Evolutionary conservation across 768 basidiomycete species (phyloP).

Genomic region (Auricularia cornea): DNA sequence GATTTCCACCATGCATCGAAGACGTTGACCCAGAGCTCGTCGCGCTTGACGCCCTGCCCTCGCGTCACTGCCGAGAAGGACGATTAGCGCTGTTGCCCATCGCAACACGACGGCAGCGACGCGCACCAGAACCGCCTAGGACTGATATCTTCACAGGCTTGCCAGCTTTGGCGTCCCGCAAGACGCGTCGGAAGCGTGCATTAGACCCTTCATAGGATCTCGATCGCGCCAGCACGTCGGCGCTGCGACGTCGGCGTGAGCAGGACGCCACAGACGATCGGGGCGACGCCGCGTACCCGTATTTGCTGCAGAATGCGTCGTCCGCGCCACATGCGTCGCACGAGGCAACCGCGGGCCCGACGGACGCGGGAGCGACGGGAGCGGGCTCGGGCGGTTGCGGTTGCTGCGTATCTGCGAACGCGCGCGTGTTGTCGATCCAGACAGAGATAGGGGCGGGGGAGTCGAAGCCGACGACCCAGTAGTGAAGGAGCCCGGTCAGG

Average conservation of each 20-base stretch:
- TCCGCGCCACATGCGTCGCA: neutral
- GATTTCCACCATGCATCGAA: slow-evolving; percentile 4
- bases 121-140: neutral
- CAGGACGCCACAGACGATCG: no score
- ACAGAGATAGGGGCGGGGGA: neutral
- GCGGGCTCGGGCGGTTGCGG: neutral
- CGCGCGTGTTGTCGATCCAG: neutral
- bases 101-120: slow-evolving; percentile 2
- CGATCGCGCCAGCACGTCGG: slow-evolving; percentile 8
- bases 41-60: slow-evolving; percentile 6
- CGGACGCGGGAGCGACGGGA: no score
- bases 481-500: neutral
- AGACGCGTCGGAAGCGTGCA: slow-evolving; percentile 6
- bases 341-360: neutral
- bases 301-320: neutral
- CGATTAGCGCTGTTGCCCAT: slow-evolving; percentile 1
- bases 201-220: slow-evolving; percentile 10
- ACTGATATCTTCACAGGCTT: neutral
- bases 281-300: neutral
- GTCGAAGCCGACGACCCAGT: neutral
- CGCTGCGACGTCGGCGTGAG: neutral
- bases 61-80: slow-evolving; percentile 7
- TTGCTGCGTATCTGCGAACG: neutral
- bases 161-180: neutral
- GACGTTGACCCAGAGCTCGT: slow-evolving; percentile 4